Percentiles rank a stretch among this genome's conserved stretches.
Conservation (phyloP, 73 alveolate species). For the Paramecium sexaurelia region DNA sequence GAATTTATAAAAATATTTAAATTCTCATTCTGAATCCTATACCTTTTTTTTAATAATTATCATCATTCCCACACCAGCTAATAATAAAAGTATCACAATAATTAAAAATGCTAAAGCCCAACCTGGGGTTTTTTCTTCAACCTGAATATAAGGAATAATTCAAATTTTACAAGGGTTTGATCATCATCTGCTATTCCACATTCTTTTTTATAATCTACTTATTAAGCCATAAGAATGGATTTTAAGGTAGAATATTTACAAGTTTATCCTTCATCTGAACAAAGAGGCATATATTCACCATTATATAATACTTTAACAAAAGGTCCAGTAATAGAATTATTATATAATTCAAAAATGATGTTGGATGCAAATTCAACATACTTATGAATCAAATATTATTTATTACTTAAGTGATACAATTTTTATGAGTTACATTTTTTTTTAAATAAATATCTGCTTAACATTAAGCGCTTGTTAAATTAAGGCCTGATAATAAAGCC, state of each 20-base stretch:
- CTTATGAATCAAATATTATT: not conserved
- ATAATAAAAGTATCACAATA: not conserved
- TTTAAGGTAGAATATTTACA: not conserved
- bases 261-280: not conserved
- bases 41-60: not conserved
- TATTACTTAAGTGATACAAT: not conserved
- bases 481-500: not conserved
- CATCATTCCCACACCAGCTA: not conserved
- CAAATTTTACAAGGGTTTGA: not conserved
- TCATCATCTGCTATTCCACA: not conserved
- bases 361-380: not conserved
- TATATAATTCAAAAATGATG: not conserved
- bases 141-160: not conserved
- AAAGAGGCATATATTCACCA: not conserved
- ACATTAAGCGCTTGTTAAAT: not conserved
- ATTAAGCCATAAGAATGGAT: not conserved
- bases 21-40: too few species aligned
- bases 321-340: not conserved
- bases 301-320: conserved; percentile 19
- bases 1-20: too few species aligned
- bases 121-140: not conserved
- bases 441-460: not conserved
- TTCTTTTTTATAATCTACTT: not conserved
- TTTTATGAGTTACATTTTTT: not conserved
- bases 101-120: conserved; percentile 8